Conservation (phyloP, 257 asterid species). For the Primulina tabacum region DNA sequence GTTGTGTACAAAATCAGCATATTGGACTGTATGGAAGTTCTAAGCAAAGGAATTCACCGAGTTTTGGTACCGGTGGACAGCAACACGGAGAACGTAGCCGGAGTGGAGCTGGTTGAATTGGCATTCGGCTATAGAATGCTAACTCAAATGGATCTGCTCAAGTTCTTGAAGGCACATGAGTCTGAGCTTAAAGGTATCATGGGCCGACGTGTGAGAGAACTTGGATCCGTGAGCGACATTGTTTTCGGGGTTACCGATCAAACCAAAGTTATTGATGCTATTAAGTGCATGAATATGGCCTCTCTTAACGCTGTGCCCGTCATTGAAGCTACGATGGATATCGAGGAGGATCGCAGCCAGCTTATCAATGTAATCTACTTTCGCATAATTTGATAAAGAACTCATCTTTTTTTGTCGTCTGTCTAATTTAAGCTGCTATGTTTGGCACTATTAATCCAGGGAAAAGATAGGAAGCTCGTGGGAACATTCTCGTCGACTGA, state of each 20-base stretch:
- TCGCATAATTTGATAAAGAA: neutral
- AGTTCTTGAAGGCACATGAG: constrained; percentile 50
- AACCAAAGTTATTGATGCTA: constrained; percentile 61
- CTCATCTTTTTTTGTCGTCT: neutral
- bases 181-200: constrained; percentile 46
- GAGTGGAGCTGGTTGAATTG: constrained; percentile 74
- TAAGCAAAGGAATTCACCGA: constrained; percentile 86
- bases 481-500: constrained; percentile 90
- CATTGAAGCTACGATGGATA: constrained; percentile 32
- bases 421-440: neutral
- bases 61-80: constrained; percentile 79
- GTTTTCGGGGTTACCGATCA: constrained; percentile 54
- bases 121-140: constrained; percentile 80
- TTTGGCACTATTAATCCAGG: constrained; percentile 37
- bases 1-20: constrained; percentile 32
- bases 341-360: constrained; percentile 45
- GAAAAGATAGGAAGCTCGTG: constrained; percentile 52
- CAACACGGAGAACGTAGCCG: constrained; percentile 56
- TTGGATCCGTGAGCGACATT: constrained; percentile 45
- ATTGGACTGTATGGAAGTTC: constrained; percentile 87
- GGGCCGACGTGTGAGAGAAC: constrained; percentile 32
- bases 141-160: constrained; percentile 76
- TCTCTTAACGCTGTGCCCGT: constrained; percentile 71
- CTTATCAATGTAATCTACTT: constrained; percentile 49
- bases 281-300: constrained; percentile 64